Base-by-base conservation (phyloP, 495 filamentous ascomycete genomes). In the Aspergillus sclerotiicarbonarius region DNA sequence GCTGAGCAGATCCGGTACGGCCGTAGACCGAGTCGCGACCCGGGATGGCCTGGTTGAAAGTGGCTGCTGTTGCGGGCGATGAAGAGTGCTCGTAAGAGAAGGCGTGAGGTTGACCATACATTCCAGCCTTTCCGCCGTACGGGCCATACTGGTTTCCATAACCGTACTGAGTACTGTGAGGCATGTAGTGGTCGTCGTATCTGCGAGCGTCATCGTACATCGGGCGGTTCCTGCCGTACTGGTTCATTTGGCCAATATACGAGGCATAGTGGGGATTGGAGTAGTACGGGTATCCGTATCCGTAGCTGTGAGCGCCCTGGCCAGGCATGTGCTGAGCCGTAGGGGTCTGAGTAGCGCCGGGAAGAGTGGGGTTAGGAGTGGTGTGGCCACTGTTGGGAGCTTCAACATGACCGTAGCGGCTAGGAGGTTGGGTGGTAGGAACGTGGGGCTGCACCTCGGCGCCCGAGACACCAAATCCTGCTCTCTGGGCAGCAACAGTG, bases 371-470 rank as follows among this genome's bases (percentile, higher is more conserved):
- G 70, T 93, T 93, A 8, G 92, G 91, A 6, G 93, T 96, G 41
- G 87, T 92, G 64, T 95, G 88, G 15, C 90, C 92, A 66, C 89
- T 92, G 72, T 85, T 87, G 69, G 90, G 89, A 41, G 88, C 81
- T 41, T 96, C 94, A 43, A 80, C 75, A 32, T 84, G 82, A 35
- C 87, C 83, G 70, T 88, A 93, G 45, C 90, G 86, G 59, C 84
- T 87, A 8, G 75, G 79, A 57, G 82, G 78, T 61, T 86, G 84
- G 31, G 84, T 83, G 57, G 88, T 86, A 8, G 89, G 85, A 57
- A 91, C 83, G 63, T 92, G 90, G 71, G 87, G 87, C 55, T 89
- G 75, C 59, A 84, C 85, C 56, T 96, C 93, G 57, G 71, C 81
- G 58, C 86, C 84, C 16, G 86, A 82, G 16, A 84, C 82, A 63